Percentiles rank a stretch among this genome's conserved stretches.
Conservation (phyloP, 2,329 filamentous ascomycete genomes). For the Trichoderma sp. region DNA sequence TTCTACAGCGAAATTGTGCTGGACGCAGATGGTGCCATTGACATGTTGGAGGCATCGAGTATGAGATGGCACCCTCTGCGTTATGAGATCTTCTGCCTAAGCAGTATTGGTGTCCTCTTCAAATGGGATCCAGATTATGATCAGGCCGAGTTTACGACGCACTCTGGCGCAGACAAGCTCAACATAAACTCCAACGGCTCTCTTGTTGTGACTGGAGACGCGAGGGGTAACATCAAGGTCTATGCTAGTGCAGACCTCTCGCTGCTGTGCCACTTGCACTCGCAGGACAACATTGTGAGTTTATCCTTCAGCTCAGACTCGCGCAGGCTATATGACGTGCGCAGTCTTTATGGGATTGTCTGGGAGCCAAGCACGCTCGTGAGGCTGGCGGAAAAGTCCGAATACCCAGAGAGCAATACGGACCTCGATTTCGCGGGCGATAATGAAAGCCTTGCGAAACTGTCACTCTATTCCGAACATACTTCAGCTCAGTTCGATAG, state of each 20-base stretch:
- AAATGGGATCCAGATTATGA: background rate
- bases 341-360: background rate
- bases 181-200: background rate
- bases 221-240: background rate
- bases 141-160: background rate
- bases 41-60: background rate
- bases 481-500: background rate
- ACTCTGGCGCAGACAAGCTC: background rate
- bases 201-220: background rate
- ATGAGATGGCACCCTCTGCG: background rate
- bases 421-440: background rate
- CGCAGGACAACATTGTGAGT: background rate
- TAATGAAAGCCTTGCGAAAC: background rate
- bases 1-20: background rate
- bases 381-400: background rate
- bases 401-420: background rate
- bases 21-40: background rate
- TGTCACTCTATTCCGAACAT: background rate
- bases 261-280: background rate
- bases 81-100: background rate
- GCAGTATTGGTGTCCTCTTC: background rate
- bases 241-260: background rate
- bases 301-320: background rate
- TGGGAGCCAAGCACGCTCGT: background rate
- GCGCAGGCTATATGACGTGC: background rate